Evolutionary conservation across 306 rosid genomes (phyloP).

Genomic region (Lagenaria siceraria): DNA sequence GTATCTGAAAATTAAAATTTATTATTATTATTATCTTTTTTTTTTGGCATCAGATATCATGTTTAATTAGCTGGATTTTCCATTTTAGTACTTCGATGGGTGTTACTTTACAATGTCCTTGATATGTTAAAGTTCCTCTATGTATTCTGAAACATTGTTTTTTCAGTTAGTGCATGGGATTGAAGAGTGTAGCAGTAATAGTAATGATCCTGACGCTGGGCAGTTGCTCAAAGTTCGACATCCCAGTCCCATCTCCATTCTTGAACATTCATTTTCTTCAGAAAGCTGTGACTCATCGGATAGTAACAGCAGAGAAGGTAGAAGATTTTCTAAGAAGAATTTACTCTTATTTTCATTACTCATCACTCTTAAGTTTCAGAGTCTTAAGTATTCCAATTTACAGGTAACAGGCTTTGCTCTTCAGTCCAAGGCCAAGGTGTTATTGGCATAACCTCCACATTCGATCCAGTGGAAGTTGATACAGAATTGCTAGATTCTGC

Average conservation of each 20-base stretch:
- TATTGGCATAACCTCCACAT: constrained; percentile 27
- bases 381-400: constrained; percentile 4
- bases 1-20: too few relatives aligned
- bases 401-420: constrained; percentile 68
- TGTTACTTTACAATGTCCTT: not conserved
- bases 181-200: constrained; percentile 27
- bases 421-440: constrained; percentile 47
- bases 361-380: not conserved
- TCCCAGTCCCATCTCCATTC: constrained; percentile 82
- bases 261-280: constrained; percentile 64
- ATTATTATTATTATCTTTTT: too few relatives aligned
- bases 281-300: constrained; percentile 76
- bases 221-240: constrained; percentile 29
- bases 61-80: not conserved
- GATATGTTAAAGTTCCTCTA: not conserved
- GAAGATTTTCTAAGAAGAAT: not conserved
- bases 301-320: constrained; percentile 60
- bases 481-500: constrained; percentile 75
- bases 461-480: constrained; percentile 34
- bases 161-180: constrained; percentile 38
- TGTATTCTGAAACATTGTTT: constrained; percentile 6
- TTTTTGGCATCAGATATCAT: not conserved
- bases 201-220: constrained; percentile 21
- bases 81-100: not conserved
- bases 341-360: not conserved